Evolutionary conservation across 1,284 basidiomycete species (phyloP), one percentile per base, ranked within the genome.

Genomic region (Sparassis latifolia): DNA sequence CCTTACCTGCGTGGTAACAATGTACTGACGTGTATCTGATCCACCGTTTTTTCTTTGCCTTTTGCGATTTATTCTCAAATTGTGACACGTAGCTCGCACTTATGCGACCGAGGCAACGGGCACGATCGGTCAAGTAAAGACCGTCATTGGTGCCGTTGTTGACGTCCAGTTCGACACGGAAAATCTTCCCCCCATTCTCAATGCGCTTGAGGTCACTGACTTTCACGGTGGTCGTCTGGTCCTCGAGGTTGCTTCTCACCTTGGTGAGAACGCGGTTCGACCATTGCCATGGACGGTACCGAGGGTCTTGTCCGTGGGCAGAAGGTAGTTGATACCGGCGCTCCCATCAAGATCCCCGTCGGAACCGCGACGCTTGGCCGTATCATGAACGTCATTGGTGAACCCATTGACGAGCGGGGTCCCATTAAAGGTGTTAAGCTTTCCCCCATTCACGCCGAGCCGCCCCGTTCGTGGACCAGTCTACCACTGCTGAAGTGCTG

Each of bases 351-450:
- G 74, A 92, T 99, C 61, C 96, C 95, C 64, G 96, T 99, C 68
- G 96, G 96, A 58, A 84, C 82, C 58, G 91, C 81, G 57, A 94
- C 92, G 48, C 86, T 98, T 55, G 96, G 95, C 55, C 93, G 96
- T 72, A 99, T 99, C 83, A 97, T 99, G 91, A 99, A 98, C 78
- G 96, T 99, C 75, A 97, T 98, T 75, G 96, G 96, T 67, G 95
- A 98, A 73, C 92, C 96, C 69, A 98, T 99, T 71, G 96, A 99
- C 73, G 94, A 98, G 75, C 92, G 96, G 76, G 96, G 96, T 57
- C 94, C 94, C 61, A 97, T 99, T 78, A 90, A 93, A 75, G 94
- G 92, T 69, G 90, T 87, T 71, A 91, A 91, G 75, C 77, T 88
- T 59, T 82, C 70, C 55, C 91, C 94, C 62, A 99, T 99, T 69